Conservation (phyloP, 805 yeast genomes). For the Candida gorgasii region DNA sequence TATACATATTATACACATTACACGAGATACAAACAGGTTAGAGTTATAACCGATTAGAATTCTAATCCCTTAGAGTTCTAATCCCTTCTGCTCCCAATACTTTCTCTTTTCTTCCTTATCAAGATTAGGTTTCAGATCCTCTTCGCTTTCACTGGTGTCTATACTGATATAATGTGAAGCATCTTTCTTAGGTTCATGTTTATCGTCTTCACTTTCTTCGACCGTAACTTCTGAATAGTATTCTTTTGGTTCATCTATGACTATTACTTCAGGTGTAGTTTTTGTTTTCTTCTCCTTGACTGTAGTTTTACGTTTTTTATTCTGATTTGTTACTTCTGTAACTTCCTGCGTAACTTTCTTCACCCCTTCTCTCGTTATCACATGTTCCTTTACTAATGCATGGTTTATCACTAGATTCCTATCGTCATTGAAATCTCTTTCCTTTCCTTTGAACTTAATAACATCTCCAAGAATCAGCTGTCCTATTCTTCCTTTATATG, state of each 20-base stretch:
- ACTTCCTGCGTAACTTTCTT: neutral
- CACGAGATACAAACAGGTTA: no score
- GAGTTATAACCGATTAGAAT: no score
- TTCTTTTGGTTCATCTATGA: conserved; percentile 25
- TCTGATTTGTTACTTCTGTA: neutral
- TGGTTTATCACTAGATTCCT: conserved; percentile 61
- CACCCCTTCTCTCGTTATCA: neutral
- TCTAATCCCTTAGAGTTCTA: conserved; percentile 35
- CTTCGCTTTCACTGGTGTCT: conserved; percentile 8
- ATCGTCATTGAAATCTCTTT: conserved; percentile 77
- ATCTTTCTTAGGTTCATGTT: conserved; percentile 16
- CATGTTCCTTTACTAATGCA: conserved; percentile 44
- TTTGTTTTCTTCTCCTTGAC: neutral
- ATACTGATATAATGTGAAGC: conserved; percentile 9
- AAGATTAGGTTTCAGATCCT: conserved; percentile 20
- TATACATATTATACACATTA: conserved; percentile 7
- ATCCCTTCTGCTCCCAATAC: conserved; percentile 45
- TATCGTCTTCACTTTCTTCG: conserved; percentile 30
- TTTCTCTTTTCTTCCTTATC: conserved; percentile 39
- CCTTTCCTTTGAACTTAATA: conserved; percentile 70
- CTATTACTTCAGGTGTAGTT: neutral
- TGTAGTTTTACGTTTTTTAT: neutral
- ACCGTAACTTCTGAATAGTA: conserved; percentile 46
- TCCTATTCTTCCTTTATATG: conserved; percentile 67
- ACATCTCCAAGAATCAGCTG: conserved; percentile 78